Conservation (phyloP, 1,139 yeast genomes). For the Spencermartinsiella ligniputridi region DNA sequence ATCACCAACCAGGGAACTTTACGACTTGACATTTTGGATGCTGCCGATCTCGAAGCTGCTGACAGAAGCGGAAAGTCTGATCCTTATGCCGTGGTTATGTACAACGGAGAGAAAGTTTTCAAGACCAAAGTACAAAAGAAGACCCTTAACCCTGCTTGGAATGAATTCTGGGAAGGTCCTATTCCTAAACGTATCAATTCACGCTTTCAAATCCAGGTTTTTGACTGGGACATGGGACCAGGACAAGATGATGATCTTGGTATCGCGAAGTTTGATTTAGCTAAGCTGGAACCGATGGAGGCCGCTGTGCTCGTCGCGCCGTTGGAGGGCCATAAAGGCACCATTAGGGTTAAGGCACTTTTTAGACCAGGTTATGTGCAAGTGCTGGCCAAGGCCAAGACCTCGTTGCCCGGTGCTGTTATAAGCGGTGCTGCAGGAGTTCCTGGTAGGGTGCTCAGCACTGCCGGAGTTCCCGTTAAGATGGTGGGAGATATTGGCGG, state of each 20-base stretch:
- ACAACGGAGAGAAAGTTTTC: conserved; percentile 59
- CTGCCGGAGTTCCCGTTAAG: conserved; percentile 25
- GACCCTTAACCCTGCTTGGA: conserved; percentile 85
- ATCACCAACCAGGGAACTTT: conserved; percentile 72
- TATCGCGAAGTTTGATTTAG: conserved; percentile 52
- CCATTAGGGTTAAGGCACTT: conserved; percentile 50
- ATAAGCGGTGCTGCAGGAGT: conserved; percentile 14
- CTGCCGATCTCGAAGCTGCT: conserved; percentile 70
- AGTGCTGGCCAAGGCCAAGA: conserved; percentile 32
- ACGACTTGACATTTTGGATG: conserved; percentile 58
- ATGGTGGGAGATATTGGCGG: conserved; percentile 23
- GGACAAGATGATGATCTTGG: conserved; percentile 82
- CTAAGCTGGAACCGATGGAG: conserved; percentile 55
- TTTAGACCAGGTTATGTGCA: conserved; percentile 71
- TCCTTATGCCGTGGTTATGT: conserved; percentile 69
- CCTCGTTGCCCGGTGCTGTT: conserved; percentile 2
- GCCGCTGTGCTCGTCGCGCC: conserved; percentile 51
- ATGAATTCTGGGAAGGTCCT: conserved; percentile 54
- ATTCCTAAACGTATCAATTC: conserved; percentile 61
- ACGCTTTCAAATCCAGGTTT: conserved; percentile 51
- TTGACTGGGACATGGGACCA: conserved; percentile 92
- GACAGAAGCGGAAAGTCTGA: conserved; percentile 92
- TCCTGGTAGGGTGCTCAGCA: conserved; percentile 24
- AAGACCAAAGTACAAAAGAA: conserved; percentile 80
- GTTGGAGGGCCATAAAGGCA: conserved; percentile 52